phyloP scores from a whole-genome alignment of 169 alveolate genomes.

The Toxoplasma gondii region DNA sequence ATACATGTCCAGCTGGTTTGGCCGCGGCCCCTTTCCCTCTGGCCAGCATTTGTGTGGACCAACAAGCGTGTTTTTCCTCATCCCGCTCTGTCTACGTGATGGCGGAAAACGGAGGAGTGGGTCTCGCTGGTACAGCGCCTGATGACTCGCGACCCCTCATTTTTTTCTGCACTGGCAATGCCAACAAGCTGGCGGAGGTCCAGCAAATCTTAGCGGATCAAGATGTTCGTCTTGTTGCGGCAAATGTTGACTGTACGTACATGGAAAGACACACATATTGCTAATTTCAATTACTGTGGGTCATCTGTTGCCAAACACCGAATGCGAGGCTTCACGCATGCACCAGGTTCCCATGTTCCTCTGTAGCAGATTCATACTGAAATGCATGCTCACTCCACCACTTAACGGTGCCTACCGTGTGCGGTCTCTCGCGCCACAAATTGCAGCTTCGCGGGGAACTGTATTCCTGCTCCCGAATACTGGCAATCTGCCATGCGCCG shows the following conservation, averaged over 20 bases:
- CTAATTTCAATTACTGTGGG: neutral
- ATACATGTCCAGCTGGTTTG: too few species aligned
- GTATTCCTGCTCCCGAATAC: too few species aligned
- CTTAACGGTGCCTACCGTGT: too few species aligned
- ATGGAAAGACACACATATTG: neutral
- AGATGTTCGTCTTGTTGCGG: constrained; percentile 29
- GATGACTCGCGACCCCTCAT: neutral
- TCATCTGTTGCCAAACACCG: neutral
- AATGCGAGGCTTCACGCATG: neutral
- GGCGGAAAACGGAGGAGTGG: neutral
- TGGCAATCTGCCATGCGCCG: too few species aligned
- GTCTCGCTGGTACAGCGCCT: neutral
- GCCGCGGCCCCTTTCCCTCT: too few species aligned
- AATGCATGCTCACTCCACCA: too few species aligned
- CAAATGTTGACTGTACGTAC: constrained; percentile 63
- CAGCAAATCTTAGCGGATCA: constrained; percentile 50
- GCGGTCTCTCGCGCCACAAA: too few species aligned
- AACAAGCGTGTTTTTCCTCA: neutral
- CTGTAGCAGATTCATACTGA: neutral
- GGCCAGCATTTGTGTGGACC: neutral
- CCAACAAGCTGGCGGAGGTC: constrained; percentile 64
- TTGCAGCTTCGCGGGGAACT: too few species aligned
- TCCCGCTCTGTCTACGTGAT: neutral
- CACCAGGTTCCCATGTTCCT: neutral
- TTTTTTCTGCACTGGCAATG: constrained; percentile 67